Conservation (phyloP, 1,284 basidiomycete species). For the Hymenochaete sp. region DNA sequence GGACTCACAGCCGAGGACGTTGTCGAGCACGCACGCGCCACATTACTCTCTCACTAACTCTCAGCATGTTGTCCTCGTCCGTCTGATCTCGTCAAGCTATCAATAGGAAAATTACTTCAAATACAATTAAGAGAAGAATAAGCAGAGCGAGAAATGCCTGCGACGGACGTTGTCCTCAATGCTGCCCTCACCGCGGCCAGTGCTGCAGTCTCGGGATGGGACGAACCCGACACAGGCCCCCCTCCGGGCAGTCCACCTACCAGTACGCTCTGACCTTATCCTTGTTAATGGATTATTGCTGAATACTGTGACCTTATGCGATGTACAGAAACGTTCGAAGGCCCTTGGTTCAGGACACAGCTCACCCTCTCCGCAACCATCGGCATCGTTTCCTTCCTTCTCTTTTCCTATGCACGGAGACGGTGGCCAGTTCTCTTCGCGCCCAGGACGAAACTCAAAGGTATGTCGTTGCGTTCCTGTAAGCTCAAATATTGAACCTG, state of each 20-base stretch:
- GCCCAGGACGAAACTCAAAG: slow-evolving; percentile 89
- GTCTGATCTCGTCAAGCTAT: no score
- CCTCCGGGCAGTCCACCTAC: slow-evolving; percentile 55
- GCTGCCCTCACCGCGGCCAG: no score
- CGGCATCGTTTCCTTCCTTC: slow-evolving; percentile 72
- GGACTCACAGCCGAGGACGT: no score
- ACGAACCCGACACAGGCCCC: slow-evolving; percentile 7
- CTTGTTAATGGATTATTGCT: neutral
- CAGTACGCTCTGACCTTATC: slow-evolving; percentile 27
- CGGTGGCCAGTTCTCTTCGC: slow-evolving; percentile 88
- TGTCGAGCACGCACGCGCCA: no score
- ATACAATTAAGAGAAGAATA: no score
- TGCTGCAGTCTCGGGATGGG: no score
- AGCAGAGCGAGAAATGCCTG: no score
- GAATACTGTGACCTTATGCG: neutral
- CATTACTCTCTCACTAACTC: no score
- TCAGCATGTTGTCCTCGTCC: no score
- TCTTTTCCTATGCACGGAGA: slow-evolving; percentile 83
- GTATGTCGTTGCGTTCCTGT: slow-evolving; percentile 39
- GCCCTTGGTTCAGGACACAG: slow-evolving; percentile 92
- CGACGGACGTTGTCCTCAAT: no score
- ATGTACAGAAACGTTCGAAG: slow-evolving; percentile 60
- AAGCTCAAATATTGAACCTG: neutral
- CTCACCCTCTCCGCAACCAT: slow-evolving; percentile 71
- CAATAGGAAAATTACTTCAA: no score